Base-by-base conservation (phyloP, 208 protist genomes). In the Leishmania lainsoni region DNA sequence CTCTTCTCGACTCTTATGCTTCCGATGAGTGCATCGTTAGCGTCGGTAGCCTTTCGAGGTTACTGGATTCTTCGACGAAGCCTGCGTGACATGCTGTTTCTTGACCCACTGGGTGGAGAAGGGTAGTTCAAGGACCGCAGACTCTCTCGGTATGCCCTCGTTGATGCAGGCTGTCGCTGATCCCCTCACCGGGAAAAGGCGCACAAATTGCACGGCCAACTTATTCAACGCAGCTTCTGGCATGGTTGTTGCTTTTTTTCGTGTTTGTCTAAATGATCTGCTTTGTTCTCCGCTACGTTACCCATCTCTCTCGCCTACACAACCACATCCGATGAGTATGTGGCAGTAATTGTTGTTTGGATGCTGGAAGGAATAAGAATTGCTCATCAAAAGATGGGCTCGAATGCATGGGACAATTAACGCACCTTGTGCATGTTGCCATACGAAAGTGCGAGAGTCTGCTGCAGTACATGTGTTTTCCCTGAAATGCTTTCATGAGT, bases 211-310 rank as follows among this genome's bases (percentile, higher is more conserved):
- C n/a, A 79, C 22, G 26, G 16, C 45, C 0, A 45, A 54, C 22
- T 9, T 29, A 51, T n/a, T 42, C 45, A 52, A 73, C 20, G 45
- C 3, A 32, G 20, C 10, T 71, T 48, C 66, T 73, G 29, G 39
- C 26, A 26, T 54, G 1, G 42, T 9, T 73, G 35, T 26, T 42
- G 39, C 68, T 76, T 69, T 22, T 75, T 78, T 56, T 59, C 63
- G 17, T 52, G 78, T 61, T 78, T 63, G 45, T 78, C 32, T 72
- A 61, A 61, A 58, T 90, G 20, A 56, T 9, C 59, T 79, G 68
- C 39, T 45, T 76, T 81, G n/a, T 42, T 61, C 16, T 59, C 66
- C 29, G 48, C 77, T 72, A 42, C 42, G 35, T 22, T 54, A 56
- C 72, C 5, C 29, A 4, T 4, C 45, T 12, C 26, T 8, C 39